A percentile compares a stretch with the other conserved stretches of the same genome.
Evolutionary conservation across 1,139 yeast genomes (phyloP).

Genomic region (Geotrichum macrosporum): DNA sequence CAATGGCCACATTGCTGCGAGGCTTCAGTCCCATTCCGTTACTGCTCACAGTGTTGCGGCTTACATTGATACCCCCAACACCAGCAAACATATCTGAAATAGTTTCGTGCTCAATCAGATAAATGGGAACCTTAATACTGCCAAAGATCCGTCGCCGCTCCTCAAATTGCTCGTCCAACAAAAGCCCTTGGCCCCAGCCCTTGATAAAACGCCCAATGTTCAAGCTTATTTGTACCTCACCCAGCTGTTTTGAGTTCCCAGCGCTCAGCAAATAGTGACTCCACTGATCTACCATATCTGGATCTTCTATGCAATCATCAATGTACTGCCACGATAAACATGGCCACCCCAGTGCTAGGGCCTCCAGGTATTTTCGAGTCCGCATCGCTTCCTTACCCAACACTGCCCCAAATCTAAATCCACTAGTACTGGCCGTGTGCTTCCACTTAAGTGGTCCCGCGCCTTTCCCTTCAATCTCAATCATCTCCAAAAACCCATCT

Average conservation of each 20-base stretch:
- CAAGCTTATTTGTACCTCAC: constrained; percentile 26
- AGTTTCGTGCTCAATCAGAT: constrained; percentile 23
- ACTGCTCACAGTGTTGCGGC: background rate
- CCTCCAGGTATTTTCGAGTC: constrained; percentile 75
- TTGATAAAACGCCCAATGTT: constrained; percentile 27
- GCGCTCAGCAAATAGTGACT: constrained; percentile 62
- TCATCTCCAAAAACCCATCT: constrained; percentile 43
- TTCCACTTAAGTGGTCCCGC: constrained; percentile 2
- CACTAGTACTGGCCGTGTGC: background rate
- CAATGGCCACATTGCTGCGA: constrained; percentile 17
- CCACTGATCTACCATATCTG: constrained; percentile 42
- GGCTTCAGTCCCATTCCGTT: constrained; percentile 6
- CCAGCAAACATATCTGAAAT: constrained; percentile 15
- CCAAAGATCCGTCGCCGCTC: constrained; percentile 26
- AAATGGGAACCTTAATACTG: constrained; percentile 26
- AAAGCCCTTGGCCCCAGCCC: constrained; percentile 26
- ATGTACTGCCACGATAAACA: constrained; percentile 60
- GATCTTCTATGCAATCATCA: constrained; percentile 46
- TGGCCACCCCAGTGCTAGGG: constrained; percentile 89
- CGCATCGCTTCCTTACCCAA: constrained; percentile 56
- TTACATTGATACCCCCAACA: constrained; percentile 14
- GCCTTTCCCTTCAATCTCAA: constrained; percentile 1
- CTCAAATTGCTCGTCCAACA: constrained; percentile 30
- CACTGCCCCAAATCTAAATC: constrained; percentile 57
- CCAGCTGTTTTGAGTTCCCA: constrained; percentile 51